phyloP scores from a whole-genome alignment of 805 yeast genomes.

The Suhomyces pyralidae region DNA sequence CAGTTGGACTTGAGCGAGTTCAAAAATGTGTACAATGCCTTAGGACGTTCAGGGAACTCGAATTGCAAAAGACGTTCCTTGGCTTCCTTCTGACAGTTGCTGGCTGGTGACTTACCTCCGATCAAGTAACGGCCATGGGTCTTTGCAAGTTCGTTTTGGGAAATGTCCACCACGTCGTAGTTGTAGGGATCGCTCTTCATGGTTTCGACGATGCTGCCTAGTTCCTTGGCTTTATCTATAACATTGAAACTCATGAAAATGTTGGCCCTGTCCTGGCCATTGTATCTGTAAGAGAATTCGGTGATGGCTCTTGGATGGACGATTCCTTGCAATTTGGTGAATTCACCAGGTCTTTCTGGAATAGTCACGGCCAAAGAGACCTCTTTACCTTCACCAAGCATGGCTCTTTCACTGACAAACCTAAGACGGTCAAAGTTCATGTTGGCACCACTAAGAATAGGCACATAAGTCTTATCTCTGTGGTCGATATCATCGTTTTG shows the following conservation, averaged over 20 bases:
- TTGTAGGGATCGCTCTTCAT: conserved; percentile 63
- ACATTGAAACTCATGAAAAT: conserved; percentile 89
- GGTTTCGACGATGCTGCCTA: conserved; percentile 56
- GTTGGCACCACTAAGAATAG: conserved; percentile 93
- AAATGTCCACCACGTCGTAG: conserved; percentile 69
- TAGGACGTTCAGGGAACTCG: conserved; percentile 97
- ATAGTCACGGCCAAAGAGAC: conserved; percentile 86
- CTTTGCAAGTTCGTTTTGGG: conserved; percentile 93
- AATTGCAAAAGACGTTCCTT: conserved; percentile 79
- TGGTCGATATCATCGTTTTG: conserved; percentile 70
- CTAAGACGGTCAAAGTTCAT: conserved; percentile 96
- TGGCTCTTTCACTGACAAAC: conserved; percentile 96
- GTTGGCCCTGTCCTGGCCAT: conserved; percentile 56
- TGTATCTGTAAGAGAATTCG: conserved; percentile 87
- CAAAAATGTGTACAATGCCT: conserved; percentile 83
- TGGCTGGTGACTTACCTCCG: conserved; percentile 71
- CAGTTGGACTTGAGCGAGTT: conserved; percentile 68
- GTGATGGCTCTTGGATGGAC: conserved; percentile 89
- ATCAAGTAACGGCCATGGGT: conserved; percentile 94
- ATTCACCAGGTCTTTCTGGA: conserved; percentile 92
- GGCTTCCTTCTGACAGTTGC: conserved; percentile 41
- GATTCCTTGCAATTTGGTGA: conserved; percentile 68
- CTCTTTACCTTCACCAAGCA: conserved; percentile 97
- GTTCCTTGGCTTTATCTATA: conserved; percentile 69
- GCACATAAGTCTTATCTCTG: conserved; percentile 66